These are phyloP conservation scores for Solanum chiquidenum DNA, from an alignment of 257 asterid species.

Conservation along the genomic window DNA sequence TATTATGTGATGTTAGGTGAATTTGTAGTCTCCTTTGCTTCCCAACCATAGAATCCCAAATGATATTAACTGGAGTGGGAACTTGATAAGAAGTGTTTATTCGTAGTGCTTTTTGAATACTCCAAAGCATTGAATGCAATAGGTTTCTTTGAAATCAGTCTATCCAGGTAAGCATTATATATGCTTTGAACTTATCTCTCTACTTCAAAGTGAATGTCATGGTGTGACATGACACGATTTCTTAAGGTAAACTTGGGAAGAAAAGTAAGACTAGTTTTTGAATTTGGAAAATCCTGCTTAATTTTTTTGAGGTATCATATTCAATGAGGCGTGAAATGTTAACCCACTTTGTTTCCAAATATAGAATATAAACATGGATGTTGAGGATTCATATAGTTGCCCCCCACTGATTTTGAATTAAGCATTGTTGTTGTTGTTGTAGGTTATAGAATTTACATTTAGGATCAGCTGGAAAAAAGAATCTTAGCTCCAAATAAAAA, in stretches of 20 bases:
- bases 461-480: not conserved
- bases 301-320: not conserved
- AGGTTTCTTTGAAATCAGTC: not conserved
- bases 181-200: not conserved
- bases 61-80: not conserved
- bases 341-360: not conserved
- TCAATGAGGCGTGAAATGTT: not conserved
- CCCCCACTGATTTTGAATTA: not conserved
- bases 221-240: not conserved
- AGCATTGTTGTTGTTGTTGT: not conserved
- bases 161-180: not conserved
- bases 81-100: not conserved
- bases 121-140: not conserved
- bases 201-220: not conserved
- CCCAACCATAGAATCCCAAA: not conserved
- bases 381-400: not conserved
- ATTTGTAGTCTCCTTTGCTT: not conserved
- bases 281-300: not conserved
- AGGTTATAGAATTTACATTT: not conserved
- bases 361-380: not conserved
- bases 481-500: not conserved
- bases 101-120: not conserved
- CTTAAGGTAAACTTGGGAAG: not conserved
- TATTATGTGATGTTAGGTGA: not conserved
- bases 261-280: not conserved